phyloP scores from a whole-genome alignment of 2,329 filamentous ascomycete species.

The Trichoderma guizhouense region DNA sequence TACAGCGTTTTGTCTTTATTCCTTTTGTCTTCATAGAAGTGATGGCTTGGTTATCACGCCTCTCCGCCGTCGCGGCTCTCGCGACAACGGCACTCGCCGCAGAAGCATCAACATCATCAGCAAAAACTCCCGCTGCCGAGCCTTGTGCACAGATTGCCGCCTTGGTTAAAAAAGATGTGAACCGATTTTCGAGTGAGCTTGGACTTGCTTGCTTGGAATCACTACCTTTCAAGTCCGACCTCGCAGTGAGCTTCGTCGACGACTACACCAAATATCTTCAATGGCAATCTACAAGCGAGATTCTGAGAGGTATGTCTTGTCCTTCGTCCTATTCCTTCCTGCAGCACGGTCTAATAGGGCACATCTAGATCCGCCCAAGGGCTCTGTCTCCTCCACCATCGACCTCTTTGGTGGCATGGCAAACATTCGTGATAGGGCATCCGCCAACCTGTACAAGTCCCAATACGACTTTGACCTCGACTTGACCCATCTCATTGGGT shows the following conservation, averaged over 20 bases:
- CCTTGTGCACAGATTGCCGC: conserved; percentile 4
- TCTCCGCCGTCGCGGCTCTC: background rate
- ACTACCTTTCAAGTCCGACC: conserved; percentile 15
- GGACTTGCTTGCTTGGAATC: conserved; percentile 8
- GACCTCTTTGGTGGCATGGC: conserved; percentile 18
- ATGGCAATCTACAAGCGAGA: conserved; percentile 20
- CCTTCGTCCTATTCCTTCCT: background rate
- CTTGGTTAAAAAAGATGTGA: background rate
- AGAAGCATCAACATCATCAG: background rate
- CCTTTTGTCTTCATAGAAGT: background rate
- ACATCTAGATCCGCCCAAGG: conserved; percentile 5
- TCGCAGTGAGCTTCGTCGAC: background rate
- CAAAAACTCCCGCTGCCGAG: background rate
- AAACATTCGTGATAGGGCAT: background rate
- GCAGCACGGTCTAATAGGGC: background rate
- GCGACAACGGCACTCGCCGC: background rate
- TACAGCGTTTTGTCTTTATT: background rate
- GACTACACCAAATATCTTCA: conserved; percentile 18
- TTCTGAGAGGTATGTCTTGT: conserved; percentile 7
- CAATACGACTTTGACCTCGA: conserved; percentile 12
- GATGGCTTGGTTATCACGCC: conserved; percentile 11
- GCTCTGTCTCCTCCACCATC: conserved; percentile 4
- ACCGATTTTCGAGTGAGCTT: background rate
- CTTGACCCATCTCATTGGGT: background rate
- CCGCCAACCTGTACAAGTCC: background rate